Evolutionary conservation across 148 eudicot species (phyloP), one percentile per base, ranked within the genome.

Genomic region (Rhododendron molle): DNA sequence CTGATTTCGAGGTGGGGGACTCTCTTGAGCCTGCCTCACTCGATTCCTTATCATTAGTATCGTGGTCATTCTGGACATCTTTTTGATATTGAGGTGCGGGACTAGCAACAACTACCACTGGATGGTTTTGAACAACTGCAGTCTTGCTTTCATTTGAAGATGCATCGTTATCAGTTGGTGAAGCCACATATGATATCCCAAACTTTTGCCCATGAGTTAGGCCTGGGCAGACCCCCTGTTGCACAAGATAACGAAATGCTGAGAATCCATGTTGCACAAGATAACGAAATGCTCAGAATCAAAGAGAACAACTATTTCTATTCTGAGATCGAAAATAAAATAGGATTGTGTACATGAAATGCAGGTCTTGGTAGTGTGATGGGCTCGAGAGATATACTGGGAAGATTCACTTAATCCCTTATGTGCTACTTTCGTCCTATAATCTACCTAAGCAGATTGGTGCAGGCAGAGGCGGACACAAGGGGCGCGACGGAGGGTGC

Each of bases 141-240:
- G 85, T 73, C 85, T 87, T 87, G 20, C 76, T 86, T 82, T 88
- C 78, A 78, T 85, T 83, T 79, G 88, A 85, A 85, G 91, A 50
- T 83, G 86, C 88, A 36, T 88, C 83, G 69, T 91, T 87, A 40
- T 32, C 86, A 88, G 83, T 81, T 81, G 86, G 43, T 72, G 94
- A 87, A 76, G 93, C 85, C 76, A 85, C 77, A 54, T 88, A 95
- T 32, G 94, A 88, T 87, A 96, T 88, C 30, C 96, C 98, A 78
- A 89, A 93, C 89, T 93, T 93, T 84, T 96, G 96, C 49, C 85
- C 98, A 89, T 96, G 94, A 38, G 90, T 88, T 84, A 95, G 92
- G 72, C 98, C 99, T 3, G 92, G 98, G 85, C 99, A 95, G 86
- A 91, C 80, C 36, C 99, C 99, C 99, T 67, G 72, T 26, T 67